Evolutionary conservation across 1,284 basidiomycete species (phyloP).

Genomic region (Inonotus hispidus): DNA sequence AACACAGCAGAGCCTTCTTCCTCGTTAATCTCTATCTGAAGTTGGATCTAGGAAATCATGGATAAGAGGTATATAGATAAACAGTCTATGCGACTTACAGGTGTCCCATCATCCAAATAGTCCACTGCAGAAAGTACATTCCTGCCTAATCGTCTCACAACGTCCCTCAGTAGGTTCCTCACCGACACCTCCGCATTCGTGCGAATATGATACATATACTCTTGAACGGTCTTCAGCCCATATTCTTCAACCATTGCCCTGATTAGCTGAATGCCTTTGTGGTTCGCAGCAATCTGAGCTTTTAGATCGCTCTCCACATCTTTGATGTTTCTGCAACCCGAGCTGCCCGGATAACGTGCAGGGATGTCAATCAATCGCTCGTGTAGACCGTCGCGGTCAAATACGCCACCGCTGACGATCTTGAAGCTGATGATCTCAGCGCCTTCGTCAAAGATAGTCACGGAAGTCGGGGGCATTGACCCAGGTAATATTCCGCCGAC

Average conservation of each 20-base stretch:
- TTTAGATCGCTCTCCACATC: slow-evolving; percentile 93
- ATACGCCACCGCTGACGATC: slow-evolving; percentile 80
- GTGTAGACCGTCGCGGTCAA: slow-evolving; percentile 70
- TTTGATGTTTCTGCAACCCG: slow-evolving; percentile 76
- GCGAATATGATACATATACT: slow-evolving; percentile 90
- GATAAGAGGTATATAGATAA: not conserved
- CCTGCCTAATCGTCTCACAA: slow-evolving; percentile 62
- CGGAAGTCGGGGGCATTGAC: slow-evolving; percentile 92
- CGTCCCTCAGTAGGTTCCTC: slow-evolving; percentile 74
- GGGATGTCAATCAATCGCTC: slow-evolving; percentile 86
- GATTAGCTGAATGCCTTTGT: slow-evolving; percentile 86
- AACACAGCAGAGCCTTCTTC: slow-evolving; percentile 77
- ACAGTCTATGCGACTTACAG: slow-evolving; percentile 38
- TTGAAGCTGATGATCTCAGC: slow-evolving; percentile 93
- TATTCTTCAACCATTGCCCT: slow-evolving; percentile 85
- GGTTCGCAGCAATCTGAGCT: slow-evolving; percentile 96
- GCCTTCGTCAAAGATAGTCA: slow-evolving; percentile 90
- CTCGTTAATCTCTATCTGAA: slow-evolving; percentile 78
- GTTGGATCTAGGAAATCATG: slow-evolving; percentile 53
- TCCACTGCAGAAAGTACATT: slow-evolving; percentile 69
- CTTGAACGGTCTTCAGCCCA: slow-evolving; percentile 80
- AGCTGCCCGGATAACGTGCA: slow-evolving; percentile 77
- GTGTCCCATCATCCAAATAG: slow-evolving; percentile 86
- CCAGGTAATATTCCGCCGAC: slow-evolving; percentile 74
- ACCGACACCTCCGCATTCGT: slow-evolving; percentile 89